phyloP scores from a whole-genome alignment of 78 protist species.

The Cyanophora paradoxa region DNA sequence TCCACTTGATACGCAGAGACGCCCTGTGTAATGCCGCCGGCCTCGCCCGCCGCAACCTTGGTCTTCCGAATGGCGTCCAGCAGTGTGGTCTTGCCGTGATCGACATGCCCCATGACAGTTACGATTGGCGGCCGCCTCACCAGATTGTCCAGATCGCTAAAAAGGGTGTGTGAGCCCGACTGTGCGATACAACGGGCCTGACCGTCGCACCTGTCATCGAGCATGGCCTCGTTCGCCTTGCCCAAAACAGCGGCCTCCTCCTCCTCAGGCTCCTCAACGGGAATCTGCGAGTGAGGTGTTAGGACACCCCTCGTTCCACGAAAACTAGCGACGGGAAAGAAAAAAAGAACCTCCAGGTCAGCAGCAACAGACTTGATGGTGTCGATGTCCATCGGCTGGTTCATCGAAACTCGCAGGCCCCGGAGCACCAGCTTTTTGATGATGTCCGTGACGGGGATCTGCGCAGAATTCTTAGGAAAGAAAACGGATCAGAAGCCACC shows the following conservation, averaged over 20 bases:
- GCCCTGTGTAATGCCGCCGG: constrained; percentile 93
- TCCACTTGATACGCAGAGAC: constrained; percentile 52
- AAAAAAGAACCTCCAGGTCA: neutral
- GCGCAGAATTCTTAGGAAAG: too few species aligned
- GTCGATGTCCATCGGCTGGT: constrained; percentile 1
- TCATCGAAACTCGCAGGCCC: neutral
- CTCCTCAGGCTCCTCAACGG: neutral
- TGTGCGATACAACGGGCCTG: neutral
- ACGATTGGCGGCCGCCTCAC: constrained; percentile 78
- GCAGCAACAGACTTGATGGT: neutral
- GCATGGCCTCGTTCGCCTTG: neutral
- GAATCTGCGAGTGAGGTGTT: too few species aligned
- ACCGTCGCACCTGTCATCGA: neutral
- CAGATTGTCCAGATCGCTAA: neutral
- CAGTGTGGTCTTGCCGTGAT: constrained; percentile 90
- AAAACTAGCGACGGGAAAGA: too few species aligned
- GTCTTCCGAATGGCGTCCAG: constrained; percentile 70
- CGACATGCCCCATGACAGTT: constrained; percentile 91
- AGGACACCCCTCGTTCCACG: too few species aligned
- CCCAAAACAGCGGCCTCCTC: neutral
- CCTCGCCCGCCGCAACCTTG: constrained; percentile 69
- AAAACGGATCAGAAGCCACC: too few species aligned
- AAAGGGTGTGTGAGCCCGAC: neutral
- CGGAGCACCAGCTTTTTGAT: neutral
- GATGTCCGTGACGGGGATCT: neutral